Evolutionary conservation across 371 early-diverging fungal genomes (phyloP).

Genomic region (Coemansia sp.): DNA sequence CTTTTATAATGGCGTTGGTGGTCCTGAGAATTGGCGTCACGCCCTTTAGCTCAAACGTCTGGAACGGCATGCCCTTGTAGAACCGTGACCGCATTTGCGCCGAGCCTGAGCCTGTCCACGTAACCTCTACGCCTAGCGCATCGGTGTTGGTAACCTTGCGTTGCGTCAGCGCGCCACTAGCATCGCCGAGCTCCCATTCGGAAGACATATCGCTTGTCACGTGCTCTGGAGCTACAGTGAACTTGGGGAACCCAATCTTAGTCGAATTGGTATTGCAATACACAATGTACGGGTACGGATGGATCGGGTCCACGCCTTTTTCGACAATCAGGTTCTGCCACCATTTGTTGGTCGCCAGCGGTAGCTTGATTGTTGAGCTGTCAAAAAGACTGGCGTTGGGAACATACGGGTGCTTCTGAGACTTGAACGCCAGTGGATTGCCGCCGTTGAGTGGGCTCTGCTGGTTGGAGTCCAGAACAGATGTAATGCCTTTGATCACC

Average conservation of each 20-base stretch:
- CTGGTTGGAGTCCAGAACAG: constrained; percentile 31
- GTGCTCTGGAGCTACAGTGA: constrained; percentile 11
- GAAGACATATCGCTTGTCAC: constrained; percentile 30
- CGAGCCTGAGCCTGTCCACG: constrained; percentile 18
- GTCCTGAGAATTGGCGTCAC: constrained; percentile 35
- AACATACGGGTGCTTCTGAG: constrained; percentile 8
- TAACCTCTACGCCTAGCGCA: constrained; percentile 42
- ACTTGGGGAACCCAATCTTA: constrained; percentile 39
- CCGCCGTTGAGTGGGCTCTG: constrained; percentile 33
- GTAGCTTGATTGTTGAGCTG: constrained; percentile 4
- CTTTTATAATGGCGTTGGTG: constrained; percentile 45
- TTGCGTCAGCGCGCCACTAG: constrained; percentile 15
- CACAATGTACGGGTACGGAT: constrained; percentile 53
- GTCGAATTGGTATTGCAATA: constrained; percentile 27
- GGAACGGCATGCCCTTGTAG: constrained; percentile 51
- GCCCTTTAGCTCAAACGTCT: constrained; percentile 38
- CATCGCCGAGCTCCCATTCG: constrained; percentile 41
- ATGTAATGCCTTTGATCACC: constrained; percentile 18
- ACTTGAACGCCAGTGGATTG: constrained; percentile 6
- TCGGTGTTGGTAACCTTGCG: constrained; percentile 35
- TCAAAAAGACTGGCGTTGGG: constrained; percentile 37
- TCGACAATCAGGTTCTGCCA: constrained; percentile 54
- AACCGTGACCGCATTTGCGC: constrained; percentile 43
- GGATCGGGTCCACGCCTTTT: constrained; percentile 42
- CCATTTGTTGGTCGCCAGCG: constrained; percentile 54